These are phyloP conservation scores for Dendrobium nobile DNA, from an alignment of 106 monocot genomes.

Conservation along the genomic window DNA sequence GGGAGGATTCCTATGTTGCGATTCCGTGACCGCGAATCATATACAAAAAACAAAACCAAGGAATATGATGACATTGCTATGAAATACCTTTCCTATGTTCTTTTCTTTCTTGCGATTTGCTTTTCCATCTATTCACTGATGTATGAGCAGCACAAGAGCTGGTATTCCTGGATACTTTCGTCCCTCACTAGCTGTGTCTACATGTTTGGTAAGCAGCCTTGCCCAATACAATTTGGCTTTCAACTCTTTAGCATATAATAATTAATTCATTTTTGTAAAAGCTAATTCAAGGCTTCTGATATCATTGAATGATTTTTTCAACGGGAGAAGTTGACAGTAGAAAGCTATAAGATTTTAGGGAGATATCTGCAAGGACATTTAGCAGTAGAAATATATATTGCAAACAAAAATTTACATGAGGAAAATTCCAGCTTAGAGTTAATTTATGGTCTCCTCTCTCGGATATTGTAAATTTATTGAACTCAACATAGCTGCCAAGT, in stretches of 20 bases:
- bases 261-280: neutral
- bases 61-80: constrained; percentile 98
- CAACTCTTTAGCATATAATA: neutral
- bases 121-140: constrained; percentile 84
- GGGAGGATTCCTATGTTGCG: constrained; percentile 77
- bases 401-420: too few relatives aligned
- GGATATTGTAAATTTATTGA: too few relatives aligned
- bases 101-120: constrained; percentile 69
- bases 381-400: neutral
- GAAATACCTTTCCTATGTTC: constrained; percentile 90
- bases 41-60: constrained; percentile 86
- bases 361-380: too few relatives aligned
- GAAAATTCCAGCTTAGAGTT: too few relatives aligned
- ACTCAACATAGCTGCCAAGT: too few relatives aligned
- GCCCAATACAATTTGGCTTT: neutral
- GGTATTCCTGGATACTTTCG: constrained; percentile 99
- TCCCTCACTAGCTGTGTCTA: constrained; percentile 91
- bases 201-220: constrained; percentile 82
- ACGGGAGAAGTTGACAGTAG: neutral
- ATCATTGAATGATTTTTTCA: neutral
- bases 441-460: too few relatives aligned
- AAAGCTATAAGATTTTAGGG: neutral
- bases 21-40: constrained; percentile 87
- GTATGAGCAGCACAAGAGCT: constrained; percentile 87
- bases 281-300: neutral